A percentile compares a stretch with the other conserved stretches of the same genome.
Evolutionary conservation across 108 stramenopile genomes (phyloP).

Genomic region (Stephanodiscus minutulus): DNA sequence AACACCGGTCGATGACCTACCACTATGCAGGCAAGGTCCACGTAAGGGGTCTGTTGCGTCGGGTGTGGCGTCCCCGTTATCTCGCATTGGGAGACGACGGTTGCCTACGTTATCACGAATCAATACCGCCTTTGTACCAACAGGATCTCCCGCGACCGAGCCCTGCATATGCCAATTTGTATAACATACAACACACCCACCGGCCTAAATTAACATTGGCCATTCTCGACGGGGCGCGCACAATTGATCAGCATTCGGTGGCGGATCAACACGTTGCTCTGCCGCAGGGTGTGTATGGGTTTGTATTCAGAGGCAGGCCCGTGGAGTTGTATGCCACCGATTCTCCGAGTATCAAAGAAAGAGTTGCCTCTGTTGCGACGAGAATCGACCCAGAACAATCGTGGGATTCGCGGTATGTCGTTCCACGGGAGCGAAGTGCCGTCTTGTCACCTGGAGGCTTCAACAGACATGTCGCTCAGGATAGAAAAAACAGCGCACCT

Average conservation of each 20-base stretch:
- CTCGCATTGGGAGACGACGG: conserved; percentile 77
- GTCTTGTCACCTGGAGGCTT: conserved; percentile 15
- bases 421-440: conserved; percentile 11
- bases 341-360: neutral
- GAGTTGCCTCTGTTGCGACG: neutral
- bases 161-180: conserved; percentile 13
- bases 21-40: conserved; percentile 71
- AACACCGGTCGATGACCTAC: conserved; percentile 25
- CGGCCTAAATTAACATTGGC: conserved; percentile 47
- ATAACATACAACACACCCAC: conserved; percentile 49
- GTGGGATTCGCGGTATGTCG: neutral
- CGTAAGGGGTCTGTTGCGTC: conserved; percentile 80
- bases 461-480: neutral
- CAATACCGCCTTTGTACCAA: conserved; percentile 38
- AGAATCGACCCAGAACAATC: neutral
- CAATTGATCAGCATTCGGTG: conserved; percentile 78
- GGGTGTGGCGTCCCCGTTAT: conserved; percentile 89
- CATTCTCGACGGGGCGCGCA: conserved; percentile 64
- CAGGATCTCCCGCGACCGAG: conserved; percentile 26
- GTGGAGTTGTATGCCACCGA: conserved; percentile 22
- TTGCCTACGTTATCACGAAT: conserved; percentile 82
- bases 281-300: conserved; percentile 74
- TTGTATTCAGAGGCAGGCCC: conserved; percentile 79
- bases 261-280: conserved; percentile 84
- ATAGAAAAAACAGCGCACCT: neutral